A percentile compares a stretch with the other conserved stretches of the same genome.
These are phyloP conservation scores for Batkoa obscura DNA, from an alignment of 371 early-diverging fungal genomes.

Conservation along the genomic window DNA sequence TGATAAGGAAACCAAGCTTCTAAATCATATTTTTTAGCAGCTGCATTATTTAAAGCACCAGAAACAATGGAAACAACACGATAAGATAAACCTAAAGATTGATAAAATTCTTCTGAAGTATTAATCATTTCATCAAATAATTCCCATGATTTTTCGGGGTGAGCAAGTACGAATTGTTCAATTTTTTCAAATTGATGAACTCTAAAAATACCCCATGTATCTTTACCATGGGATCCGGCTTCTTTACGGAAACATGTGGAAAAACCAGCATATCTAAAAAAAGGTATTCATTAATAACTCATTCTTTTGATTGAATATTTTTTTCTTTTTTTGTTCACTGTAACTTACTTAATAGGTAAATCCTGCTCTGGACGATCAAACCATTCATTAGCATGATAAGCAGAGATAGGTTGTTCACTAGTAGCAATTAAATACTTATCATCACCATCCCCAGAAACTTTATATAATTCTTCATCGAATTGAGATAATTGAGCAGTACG, in stretches of 20 bases:
- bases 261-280: slow-evolving; percentile 70
- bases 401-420: slow-evolving; percentile 98
- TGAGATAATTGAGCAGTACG: slow-evolving; percentile 97
- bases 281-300: slow-evolving; percentile 6
- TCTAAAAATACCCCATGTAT: slow-evolving; percentile 99
- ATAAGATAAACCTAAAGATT: slow-evolving; percentile 87
- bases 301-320: too few relatives aligned
- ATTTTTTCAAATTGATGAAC: slow-evolving; percentile 99
- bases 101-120: slow-evolving; percentile 90
- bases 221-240: slow-evolving; percentile 98
- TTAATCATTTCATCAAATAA: slow-evolving; percentile 96
- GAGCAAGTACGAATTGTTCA: slow-evolving; percentile 96
- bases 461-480: slow-evolving; percentile 99
- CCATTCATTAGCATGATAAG: slow-evolving; percentile 94
- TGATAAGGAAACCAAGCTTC: slow-evolving; percentile 99
- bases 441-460: slow-evolving; percentile 73
- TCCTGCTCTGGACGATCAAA: slow-evolving; percentile 79
- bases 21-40: slow-evolving; percentile 98
- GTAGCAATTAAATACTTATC: slow-evolving; percentile 98
- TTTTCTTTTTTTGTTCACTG: not conserved
- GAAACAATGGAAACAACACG: slow-evolving; percentile 81
- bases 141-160: slow-evolving; percentile 94
- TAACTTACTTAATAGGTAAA: slow-evolving; percentile 64
- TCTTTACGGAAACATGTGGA: slow-evolving; percentile 99
- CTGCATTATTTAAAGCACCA: slow-evolving; percentile 53